Evolutionary conservation across 208 protist species (phyloP), one percentile per base, ranked within the genome.

Genomic region (Trypanosomatidae sp.): DNA sequence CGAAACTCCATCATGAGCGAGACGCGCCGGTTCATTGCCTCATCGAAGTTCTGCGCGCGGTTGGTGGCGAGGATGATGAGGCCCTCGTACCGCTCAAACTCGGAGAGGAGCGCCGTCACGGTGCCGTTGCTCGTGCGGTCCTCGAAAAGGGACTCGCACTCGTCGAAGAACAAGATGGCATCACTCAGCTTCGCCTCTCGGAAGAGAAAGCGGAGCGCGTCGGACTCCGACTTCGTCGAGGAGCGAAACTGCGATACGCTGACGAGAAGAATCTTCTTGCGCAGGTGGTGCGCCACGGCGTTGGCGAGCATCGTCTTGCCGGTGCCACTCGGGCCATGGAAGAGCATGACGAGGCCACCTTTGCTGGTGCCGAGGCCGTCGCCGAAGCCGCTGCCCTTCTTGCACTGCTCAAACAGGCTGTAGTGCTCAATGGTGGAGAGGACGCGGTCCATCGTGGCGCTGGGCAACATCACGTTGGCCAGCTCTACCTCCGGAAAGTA

Each of bases 281-380:
- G 17, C 39, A 98, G 69, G 56, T 97, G 83, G 69, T 95, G 80
- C 62, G 94, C 94, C 12, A 98, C 88, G 19, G 95, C 95, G 81
- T 98, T 97, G 44, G 94, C 92, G 25, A 97, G 82, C 94, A 98
- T 98, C 49, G 95, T 98, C 77, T 98, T 98, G 17, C 95, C 95
- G 1, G 94, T 98, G 19, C 94, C 95, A 72, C 86, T 94, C 13
- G 91, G 91, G 3, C 95, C 95, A 73, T 95, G 94, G 76, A 98
- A 98, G 28, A 98, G 85, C 65, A 98, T 87, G 19, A 97, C 91
- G 36, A 98, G 80, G 8, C 94, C 92, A 17, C 82, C 82, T 44
- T 50, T 78, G 59, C 79, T 82, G 19, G 50, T 76, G 15, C 93
- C 93, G 13, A 97, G 71, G 47, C 86, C 84, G 12, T 90, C 88